phyloP scores from a whole-genome alignment of 2,329 filamentous ascomycete species.

The Dryadomyces sulphureus region DNA sequence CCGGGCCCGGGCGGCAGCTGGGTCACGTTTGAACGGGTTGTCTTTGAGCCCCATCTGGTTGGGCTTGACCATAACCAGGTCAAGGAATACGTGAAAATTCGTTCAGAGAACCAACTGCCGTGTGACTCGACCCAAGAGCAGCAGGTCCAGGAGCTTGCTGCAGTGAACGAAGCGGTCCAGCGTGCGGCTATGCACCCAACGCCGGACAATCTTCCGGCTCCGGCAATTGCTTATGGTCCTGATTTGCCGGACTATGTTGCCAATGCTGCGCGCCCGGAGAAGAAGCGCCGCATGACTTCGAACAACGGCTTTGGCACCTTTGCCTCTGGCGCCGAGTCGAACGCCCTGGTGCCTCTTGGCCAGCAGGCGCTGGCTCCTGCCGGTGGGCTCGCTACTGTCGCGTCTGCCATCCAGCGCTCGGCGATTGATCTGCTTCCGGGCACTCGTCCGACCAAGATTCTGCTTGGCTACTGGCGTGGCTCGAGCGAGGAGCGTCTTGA shows the following conservation, averaged over 20 bases:
- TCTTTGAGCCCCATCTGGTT: conserved; percentile 42
- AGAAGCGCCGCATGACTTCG: conserved; percentile 30
- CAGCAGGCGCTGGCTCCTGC: neutral
- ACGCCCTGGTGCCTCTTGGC: neutral
- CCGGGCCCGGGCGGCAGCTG: conserved; percentile 47
- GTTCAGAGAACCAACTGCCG: conserved; percentile 19
- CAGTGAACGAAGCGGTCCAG: conserved; percentile 31
- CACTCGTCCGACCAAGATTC: conserved; percentile 39
- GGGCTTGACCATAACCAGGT: conserved; percentile 40
- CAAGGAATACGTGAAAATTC: conserved; percentile 47
- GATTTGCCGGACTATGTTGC: conserved; percentile 30
- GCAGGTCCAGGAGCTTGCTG: conserved; percentile 23
- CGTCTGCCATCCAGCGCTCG: conserved; percentile 9
- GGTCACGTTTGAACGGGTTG: conserved; percentile 47
- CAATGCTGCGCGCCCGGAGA: conserved; percentile 17
- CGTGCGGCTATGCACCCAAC: conserved; percentile 28
- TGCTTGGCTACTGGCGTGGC: conserved; percentile 44
- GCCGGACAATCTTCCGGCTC: conserved; percentile 25
- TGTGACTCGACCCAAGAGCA: conserved; percentile 24
- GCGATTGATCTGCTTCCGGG: conserved; percentile 30
- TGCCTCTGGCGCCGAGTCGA: neutral
- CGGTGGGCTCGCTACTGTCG: conserved; percentile 9
- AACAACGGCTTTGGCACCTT: conserved; percentile 1
- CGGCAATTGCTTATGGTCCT: conserved; percentile 35
- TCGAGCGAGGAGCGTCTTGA: conserved; percentile 30